Conservation (phyloP, 108 stramenopile genomes). For the Skeletonema potamos region DNA sequence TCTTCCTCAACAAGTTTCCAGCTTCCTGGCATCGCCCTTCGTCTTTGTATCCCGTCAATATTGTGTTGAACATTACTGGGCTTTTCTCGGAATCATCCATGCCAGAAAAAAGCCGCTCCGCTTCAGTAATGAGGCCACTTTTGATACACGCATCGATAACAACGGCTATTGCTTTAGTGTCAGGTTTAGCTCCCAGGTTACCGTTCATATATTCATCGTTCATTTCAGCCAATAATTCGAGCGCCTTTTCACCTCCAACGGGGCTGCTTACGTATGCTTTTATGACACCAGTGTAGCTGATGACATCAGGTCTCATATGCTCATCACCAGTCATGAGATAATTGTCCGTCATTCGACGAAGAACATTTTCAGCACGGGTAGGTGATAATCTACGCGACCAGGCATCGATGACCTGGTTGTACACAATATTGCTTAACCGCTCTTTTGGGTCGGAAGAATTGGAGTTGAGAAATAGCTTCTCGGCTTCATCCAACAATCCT, state of each 20-base stretch:
- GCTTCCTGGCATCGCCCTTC: slow-evolving; percentile 38
- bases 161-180: slow-evolving; percentile 30
- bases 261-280: slow-evolving; percentile 40
- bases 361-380: slow-evolving; percentile 34
- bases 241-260: slow-evolving; percentile 34
- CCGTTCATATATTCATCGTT: slow-evolving; percentile 31
- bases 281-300: slow-evolving; percentile 43
- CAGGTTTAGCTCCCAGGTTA: slow-evolving; percentile 34
- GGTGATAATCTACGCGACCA: slow-evolving; percentile 42
- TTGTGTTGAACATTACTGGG: slow-evolving; percentile 34
- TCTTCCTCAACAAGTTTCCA: slow-evolving; percentile 28
- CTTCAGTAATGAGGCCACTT: slow-evolving; percentile 30
- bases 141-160: slow-evolving; percentile 46
- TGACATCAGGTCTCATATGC: slow-evolving; percentile 37
- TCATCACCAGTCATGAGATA: slow-evolving; percentile 21
- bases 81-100: slow-evolving; percentile 33
- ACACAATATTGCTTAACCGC: slow-evolving; percentile 24
- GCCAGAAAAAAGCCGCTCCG: slow-evolving; percentile 19
- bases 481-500: slow-evolving; percentile 18
- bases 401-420: slow-evolving; percentile 46
- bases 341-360: slow-evolving; percentile 33
- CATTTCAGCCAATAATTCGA: slow-evolving; percentile 39
- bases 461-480: slow-evolving; percentile 20
- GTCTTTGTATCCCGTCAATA: slow-evolving; percentile 33
- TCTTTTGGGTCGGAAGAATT: slow-evolving; percentile 21